These are phyloP conservation scores for Boletus sp. DNA, from an alignment of 768 basidiomycete species.

Conservation along the genomic window DNA sequence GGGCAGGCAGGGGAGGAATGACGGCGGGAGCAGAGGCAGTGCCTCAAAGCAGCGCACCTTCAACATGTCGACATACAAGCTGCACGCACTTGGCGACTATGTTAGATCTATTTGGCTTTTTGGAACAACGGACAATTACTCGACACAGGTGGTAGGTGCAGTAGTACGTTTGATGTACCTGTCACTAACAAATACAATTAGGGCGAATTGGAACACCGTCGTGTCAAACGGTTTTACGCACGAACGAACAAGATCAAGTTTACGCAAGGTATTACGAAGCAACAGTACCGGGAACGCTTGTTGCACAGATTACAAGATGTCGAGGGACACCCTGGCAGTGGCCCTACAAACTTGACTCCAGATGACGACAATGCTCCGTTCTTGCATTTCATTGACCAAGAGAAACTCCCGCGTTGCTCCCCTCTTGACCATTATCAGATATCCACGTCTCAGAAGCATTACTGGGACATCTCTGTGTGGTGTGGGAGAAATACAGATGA, in stretches of 20 bases:
- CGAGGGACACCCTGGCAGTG: background rate
- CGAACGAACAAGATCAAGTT: constrained; percentile 36
- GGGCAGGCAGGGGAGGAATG: background rate
- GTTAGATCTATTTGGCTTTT: constrained; percentile 8
- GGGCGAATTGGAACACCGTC: constrained; percentile 36
- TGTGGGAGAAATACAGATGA: background rate
- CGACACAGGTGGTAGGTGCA: constrained; percentile 33
- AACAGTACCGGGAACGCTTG: constrained; percentile 15
- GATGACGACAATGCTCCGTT: background rate
- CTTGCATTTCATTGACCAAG: constrained; percentile 4
- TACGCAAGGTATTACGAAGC: constrained; percentile 29
- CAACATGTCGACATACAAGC: constrained; percentile 19
- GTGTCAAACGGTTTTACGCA: constrained; percentile 37
- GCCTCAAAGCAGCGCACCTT: background rate
- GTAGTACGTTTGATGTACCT: background rate
- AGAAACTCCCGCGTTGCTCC: constrained; percentile 3
- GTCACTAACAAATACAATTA: background rate
- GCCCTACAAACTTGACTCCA: too few species aligned
- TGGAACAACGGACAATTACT: constrained; percentile 31
- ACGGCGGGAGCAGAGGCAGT: background rate
- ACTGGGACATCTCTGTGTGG: constrained; percentile 5
- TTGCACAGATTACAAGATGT: background rate
- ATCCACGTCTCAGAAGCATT: constrained; percentile 1
- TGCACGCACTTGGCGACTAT: constrained; percentile 20
- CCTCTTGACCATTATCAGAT: constrained; percentile 22